Base-by-base conservation (phyloP, 768 basidiomycete species). In the Mycena metata region DNA sequence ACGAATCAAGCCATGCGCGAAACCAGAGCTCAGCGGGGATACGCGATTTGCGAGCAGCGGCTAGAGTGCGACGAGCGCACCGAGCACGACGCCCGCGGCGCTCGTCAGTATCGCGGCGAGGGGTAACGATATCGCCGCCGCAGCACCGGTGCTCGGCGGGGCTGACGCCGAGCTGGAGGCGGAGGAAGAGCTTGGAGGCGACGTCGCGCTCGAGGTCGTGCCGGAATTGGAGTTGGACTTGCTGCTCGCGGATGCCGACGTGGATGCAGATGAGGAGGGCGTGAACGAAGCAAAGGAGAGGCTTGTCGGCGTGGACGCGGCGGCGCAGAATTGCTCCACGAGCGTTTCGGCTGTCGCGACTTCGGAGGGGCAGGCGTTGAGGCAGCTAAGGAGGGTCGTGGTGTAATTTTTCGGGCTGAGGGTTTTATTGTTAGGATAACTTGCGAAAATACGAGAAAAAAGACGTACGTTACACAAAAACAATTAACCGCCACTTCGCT, bases 401-500 rank as follows among this genome's bases (percentile, higher is more conserved):
- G 35, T 58, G 23, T 49, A 60, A 30, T 15, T 33, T 23, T 36
- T 23, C 0, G 59, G 57, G 43, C 57, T n/a, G n/a, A n/a, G n/a
- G n/a, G n/a, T n/a, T n/a, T n/a, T n/a, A n/a, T n/a, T n/a, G n/a
- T n/a, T n/a, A n/a, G n/a, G n/a, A n/a, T n/a, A n/a, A n/a, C n/a
- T n/a, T n/a, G n/a, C n/a, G n/a, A n/a, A 49, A 24, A 11, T 45
- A 39, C 2, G 39, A 10, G 46, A n/a, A 36, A 39, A 19, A 26
- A 23, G 13, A 30, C 46, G 45, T 6, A 60, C 59, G 33, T 36
- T 4, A 45, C 45, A 60, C 59, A 49, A 12, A 60, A 60, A 23
- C 59, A 60, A 36, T 60, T 43, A 26, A 60, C 45, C 33, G 59
- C 59, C 17, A 30, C 59, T 5, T 13, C 19, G 21, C 59, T 60